phyloP scores from a whole-genome alignment of 768 basidiomycete genomes.

The Boletus rubescentipes region DNA sequence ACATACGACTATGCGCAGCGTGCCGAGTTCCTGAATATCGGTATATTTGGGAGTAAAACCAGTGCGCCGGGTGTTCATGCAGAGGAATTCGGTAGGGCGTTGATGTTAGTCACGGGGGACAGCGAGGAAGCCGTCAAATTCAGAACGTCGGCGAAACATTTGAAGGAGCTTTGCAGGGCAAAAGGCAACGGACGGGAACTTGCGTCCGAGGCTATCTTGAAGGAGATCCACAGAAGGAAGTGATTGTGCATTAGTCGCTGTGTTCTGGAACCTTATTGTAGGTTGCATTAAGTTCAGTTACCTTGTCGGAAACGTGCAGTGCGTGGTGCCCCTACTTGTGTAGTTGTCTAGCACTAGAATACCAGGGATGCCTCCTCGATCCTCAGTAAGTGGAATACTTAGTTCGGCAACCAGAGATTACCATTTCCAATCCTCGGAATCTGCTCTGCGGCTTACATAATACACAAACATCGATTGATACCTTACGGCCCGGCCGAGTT shows the following conservation, averaged over 20 bases:
- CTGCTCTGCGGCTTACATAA: too few species aligned
- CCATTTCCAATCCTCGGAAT: too few species aligned
- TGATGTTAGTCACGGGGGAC: conserved; percentile 2
- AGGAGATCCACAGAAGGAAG: background rate
- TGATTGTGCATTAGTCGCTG: background rate
- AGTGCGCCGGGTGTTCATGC: background rate
- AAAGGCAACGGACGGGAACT: conserved; percentile 1
- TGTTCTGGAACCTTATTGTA: too few species aligned
- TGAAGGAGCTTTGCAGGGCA: background rate
- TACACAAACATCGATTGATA: too few species aligned
- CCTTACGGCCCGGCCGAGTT: too few species aligned
- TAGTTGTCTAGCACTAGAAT: too few species aligned
- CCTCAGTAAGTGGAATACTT: too few species aligned
- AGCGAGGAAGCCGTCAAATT: background rate
- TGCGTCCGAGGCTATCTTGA: background rate
- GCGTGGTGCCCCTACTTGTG: too few species aligned
- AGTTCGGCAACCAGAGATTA: too few species aligned
- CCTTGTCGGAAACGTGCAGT: too few species aligned
- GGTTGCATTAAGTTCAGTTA: too few species aligned
- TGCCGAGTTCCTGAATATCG: background rate
- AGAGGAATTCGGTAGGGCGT: background rate
- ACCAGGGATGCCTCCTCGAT: too few species aligned
- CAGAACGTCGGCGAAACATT: background rate
- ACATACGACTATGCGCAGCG: conserved; percentile 3
- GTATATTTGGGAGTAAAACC: background rate